Evolutionary conservation across 768 basidiomycete genomes (phyloP).

Genomic region (Podaxis rugospora): DNA sequence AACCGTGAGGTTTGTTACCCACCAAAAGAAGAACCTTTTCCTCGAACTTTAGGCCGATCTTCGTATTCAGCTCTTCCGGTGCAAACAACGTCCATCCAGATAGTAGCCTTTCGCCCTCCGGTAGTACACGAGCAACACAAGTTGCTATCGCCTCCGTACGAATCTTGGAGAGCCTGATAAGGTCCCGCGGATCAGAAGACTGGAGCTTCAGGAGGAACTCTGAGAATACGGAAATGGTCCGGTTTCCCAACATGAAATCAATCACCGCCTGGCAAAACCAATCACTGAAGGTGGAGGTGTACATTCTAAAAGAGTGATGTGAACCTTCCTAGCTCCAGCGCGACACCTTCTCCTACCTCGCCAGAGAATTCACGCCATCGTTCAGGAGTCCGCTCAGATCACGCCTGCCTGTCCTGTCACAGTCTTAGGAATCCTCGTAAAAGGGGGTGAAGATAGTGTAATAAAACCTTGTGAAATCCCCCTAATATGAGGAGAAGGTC

Average conservation of each 20-base stretch:
- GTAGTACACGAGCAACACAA: conserved; percentile 69
- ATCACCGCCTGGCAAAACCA: conserved; percentile 98
- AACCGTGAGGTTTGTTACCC: conserved; percentile 22
- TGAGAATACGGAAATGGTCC: conserved; percentile 83
- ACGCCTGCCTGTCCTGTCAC: conserved; percentile 84
- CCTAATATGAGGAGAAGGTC: conserved; percentile 33
- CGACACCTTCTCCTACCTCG: conserved; percentile 41
- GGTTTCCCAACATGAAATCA: conserved; percentile 85
- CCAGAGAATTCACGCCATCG: conserved; percentile 93
- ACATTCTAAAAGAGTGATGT: conserved; percentile 51
- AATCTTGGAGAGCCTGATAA: conserved; percentile 84
- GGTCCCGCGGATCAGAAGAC: conserved; percentile 87
- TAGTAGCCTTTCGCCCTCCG: conserved; percentile 71
- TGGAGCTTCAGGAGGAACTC: conserved; percentile 88
- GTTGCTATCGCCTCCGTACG: conserved; percentile 92
- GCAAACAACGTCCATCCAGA: conserved; percentile 92
- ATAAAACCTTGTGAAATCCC: conserved; percentile 78
- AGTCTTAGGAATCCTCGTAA: conserved; percentile 3
- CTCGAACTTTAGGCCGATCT: conserved; percentile 77
- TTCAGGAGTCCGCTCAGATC: conserved; percentile 89
- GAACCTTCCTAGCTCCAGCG: neutral
- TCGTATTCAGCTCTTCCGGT: conserved; percentile 71
- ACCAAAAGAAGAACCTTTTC: conserved; percentile 92
- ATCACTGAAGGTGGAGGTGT: conserved; percentile 85
- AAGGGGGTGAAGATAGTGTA: neutral